Conservation (phyloP, 1,284 basidiomycete species). For the Ustilago nuda region DNA sequence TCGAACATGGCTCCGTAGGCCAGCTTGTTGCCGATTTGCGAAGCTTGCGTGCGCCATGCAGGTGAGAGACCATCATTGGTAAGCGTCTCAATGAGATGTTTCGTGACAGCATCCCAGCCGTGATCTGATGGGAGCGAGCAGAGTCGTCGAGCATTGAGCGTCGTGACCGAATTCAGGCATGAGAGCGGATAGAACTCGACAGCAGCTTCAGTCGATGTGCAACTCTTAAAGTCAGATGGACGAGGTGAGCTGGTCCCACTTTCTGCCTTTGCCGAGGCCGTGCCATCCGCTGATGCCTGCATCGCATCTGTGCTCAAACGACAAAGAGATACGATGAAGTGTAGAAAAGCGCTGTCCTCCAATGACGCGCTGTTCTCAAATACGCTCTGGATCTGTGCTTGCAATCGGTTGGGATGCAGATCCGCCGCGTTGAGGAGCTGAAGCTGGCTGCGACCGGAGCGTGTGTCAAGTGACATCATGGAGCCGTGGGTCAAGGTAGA, state of each 20-base stretch:
- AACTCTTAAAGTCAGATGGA: slow-evolving; percentile 14
- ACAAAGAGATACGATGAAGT: slow-evolving; percentile 85
- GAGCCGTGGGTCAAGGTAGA: slow-evolving; percentile 45
- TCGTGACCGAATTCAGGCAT: slow-evolving; percentile 82
- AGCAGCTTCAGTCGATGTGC: slow-evolving; percentile 7
- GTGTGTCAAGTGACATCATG: slow-evolving; percentile 37
- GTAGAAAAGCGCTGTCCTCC: slow-evolving; percentile 82
- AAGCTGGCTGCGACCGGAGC: slow-evolving; percentile 40
- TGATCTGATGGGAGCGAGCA: slow-evolving; percentile 81
- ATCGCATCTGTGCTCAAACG: slow-evolving; percentile 75
- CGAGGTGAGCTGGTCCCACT: slow-evolving; percentile 18
- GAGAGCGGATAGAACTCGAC: slow-evolving; percentile 79
- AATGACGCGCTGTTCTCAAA: slow-evolving; percentile 75
- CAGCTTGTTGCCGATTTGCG: slow-evolving; percentile 78
- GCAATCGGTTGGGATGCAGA: slow-evolving; percentile 30
- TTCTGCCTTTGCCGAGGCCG: slow-evolving; percentile 5
- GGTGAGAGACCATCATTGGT: slow-evolving; percentile 78
- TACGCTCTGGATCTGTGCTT: slow-evolving; percentile 51
- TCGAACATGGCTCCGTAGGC: slow-evolving; percentile 72
- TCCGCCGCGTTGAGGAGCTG: slow-evolving; percentile 41
- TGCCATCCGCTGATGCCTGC: slow-evolving; percentile 14
- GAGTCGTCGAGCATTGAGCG: slow-evolving; percentile 85
- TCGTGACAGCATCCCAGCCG: slow-evolving; percentile 85
- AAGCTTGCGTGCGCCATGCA: slow-evolving; percentile 86
- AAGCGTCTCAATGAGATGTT: slow-evolving; percentile 81